A percentile compares a stretch with the other conserved stretches of the same genome.
Evolutionary conservation across 1,139 yeast genomes (phyloP).

Genomic region (Diutina mesorugosa): DNA sequence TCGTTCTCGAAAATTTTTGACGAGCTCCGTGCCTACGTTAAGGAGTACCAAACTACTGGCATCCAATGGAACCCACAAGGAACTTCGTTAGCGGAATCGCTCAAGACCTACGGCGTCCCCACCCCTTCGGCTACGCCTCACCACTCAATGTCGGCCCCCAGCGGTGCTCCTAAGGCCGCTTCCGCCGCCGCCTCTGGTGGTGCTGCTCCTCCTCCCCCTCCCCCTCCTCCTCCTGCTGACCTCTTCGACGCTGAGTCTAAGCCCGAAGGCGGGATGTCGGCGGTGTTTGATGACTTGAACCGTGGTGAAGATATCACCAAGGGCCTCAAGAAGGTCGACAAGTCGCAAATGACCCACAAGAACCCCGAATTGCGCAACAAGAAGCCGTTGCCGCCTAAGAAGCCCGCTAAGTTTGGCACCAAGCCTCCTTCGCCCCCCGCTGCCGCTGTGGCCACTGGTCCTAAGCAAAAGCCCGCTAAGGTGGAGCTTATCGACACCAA

Average conservation of each 20-base stretch:
- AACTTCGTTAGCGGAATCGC: conserved; percentile 24
- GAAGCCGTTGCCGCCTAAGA: conserved; percentile 27
- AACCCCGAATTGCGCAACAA: conserved; percentile 67
- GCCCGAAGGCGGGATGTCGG: conserved; percentile 53
- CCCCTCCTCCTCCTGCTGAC: conserved; percentile 59
- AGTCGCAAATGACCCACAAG: conserved; percentile 89
- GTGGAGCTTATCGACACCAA: conserved; percentile 69
- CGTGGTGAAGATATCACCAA: conserved; percentile 77
- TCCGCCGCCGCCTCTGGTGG: conserved; percentile 13
- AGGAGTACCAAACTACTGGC: conserved; percentile 72
- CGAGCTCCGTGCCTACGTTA: conserved; percentile 58
- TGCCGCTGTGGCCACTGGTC: conserved; percentile 13
- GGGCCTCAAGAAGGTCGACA: conserved; percentile 83
- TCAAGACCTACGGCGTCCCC: conserved; percentile 5
- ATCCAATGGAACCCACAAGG: conserved; percentile 52
- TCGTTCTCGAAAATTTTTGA: conserved; percentile 50
- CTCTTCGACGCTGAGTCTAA: conserved; percentile 28
- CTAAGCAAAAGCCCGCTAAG: conserved; percentile 52
- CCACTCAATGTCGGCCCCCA: not conserved
- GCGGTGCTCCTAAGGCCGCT: conserved; percentile 8
- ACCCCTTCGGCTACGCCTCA: not conserved
- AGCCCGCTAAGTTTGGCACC: conserved; percentile 43
- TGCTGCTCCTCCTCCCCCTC: conserved; percentile 51
- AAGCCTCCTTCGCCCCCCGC: not conserved
- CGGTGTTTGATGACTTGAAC: conserved; percentile 86